Evolutionary conservation across 306 rosid genomes (phyloP).

Genomic region (Boehmeria nivea): DNA sequence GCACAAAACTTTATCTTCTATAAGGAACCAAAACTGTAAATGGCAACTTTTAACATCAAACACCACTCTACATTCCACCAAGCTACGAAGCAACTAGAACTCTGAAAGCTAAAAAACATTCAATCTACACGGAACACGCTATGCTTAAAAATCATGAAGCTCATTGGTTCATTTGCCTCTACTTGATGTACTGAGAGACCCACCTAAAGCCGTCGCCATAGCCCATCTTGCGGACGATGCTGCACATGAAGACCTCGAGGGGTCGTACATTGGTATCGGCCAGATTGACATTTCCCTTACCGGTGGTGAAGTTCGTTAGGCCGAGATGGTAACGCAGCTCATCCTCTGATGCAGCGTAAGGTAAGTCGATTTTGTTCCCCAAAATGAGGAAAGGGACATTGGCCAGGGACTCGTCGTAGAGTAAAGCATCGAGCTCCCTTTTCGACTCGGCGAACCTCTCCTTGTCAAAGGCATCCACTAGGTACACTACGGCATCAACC

Average conservation of each 20-base stretch:
- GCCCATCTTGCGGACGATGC: conserved; percentile 87
- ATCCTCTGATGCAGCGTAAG: conserved; percentile 77
- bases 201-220: conserved; percentile 84
- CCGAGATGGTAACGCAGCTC: conserved; percentile 62
- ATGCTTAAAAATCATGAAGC: conserved; percentile 8
- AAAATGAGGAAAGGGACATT: conserved; percentile 67
- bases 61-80: conserved; percentile 8
- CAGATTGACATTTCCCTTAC: conserved; percentile 69
- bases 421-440: conserved; percentile 74
- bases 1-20: too few relatives aligned
- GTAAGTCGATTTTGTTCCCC: conserved; percentile 81
- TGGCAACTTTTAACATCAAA: conserved; percentile 1
- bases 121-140: conserved; percentile 35
- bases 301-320: conserved; percentile 66
- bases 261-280: conserved; percentile 61
- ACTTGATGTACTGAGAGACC: conserved; percentile 81
- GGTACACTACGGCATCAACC: conserved; percentile 80
- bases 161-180: too few relatives aligned
- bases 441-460: conserved; percentile 68
- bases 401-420: conserved; percentile 57
- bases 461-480: conserved; percentile 73
- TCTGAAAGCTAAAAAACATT: conserved; percentile 25
- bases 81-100: conserved; percentile 19
- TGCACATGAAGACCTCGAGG: conserved; percentile 85
- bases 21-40: not conserved